Evolutionary conservation across 2,329 filamentous ascomycete genomes (phyloP), one percentile per base, ranked within the genome.

Genomic region (Monosporascus sp.): DNA sequence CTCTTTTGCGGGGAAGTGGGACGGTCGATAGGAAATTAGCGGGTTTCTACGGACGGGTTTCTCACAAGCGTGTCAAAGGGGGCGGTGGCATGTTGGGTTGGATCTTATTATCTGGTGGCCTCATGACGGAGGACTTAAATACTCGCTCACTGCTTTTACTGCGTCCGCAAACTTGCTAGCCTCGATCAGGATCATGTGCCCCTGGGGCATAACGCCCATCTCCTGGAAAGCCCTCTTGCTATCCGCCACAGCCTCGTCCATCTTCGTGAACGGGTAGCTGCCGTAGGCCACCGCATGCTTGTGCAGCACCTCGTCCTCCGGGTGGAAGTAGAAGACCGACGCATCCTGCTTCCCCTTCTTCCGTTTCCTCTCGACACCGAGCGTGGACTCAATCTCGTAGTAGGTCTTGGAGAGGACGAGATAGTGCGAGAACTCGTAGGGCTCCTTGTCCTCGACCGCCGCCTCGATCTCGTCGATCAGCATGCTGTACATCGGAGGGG

Each of bases 151-250:
- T 50, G 84, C 88, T 72, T 89, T 85, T 27, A 95, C 85, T 3
- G 91, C 90, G 26, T 73, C 80, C 60, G 84, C 81, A 65, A 96
- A 92, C 73, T 86, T 92, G 61, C 69, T 73, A 59, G 82, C 88
- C 71, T 97, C 91, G 62, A 97, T 88, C 68, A 97, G 72, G 64
- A 96, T 90, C 80, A 96, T 78, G 72, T 90, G 87, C 11, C 91
- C 94, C 67, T 85, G 84, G 38, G 92, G 84, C 76, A 86, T 87
- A 64, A 99, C 87, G 1, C 94, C 94, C 76, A 91, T 76, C 63
- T 99, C 94, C 72, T 96, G 91, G 73, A 99, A 99, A 1, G 92
- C 90, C 56, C 94, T 79, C 79, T 95, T 97, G 65, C 91, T 91
- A 75, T 99, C 94, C 51, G 91, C 88, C 58, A 87, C 84, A 5